phyloP scores from a whole-genome alignment of 768 basidiomycete genomes.

The Scleroderma bovista region DNA sequence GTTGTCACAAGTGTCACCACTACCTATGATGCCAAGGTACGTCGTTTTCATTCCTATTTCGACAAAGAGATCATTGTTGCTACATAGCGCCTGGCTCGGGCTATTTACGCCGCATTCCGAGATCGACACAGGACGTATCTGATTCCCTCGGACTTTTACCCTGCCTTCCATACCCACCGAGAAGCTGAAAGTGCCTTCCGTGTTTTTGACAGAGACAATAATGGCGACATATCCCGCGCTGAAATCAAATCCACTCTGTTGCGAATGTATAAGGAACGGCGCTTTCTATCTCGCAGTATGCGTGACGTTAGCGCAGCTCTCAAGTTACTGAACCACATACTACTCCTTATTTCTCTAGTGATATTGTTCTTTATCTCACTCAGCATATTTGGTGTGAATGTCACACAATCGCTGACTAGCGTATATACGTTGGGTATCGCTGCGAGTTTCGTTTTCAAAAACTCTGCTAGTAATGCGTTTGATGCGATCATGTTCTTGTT shows the following conservation, averaged over 20 bases:
- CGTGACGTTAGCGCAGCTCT: conserved; percentile 69
- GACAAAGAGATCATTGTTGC: not conserved
- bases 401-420: conserved; percentile 63
- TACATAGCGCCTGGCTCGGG: conserved; percentile 57
- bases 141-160: conserved; percentile 61
- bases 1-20: conserved; percentile 52
- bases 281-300: conserved; percentile 70
- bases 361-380: conserved; percentile 70
- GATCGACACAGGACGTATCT: conserved; percentile 53
- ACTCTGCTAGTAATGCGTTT: conserved; percentile 63
- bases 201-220: conserved; percentile 71
- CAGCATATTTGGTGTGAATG: conserved; percentile 63
- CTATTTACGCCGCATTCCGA: conserved; percentile 60
- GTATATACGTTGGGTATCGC: conserved; percentile 70
- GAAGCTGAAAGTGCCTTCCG: conserved; percentile 65
- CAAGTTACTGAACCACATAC: conserved; percentile 54
- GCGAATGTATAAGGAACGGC: conserved; percentile 73
- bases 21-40: conserved; percentile 62
- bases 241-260: conserved; percentile 68
- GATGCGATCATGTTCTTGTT: conserved; percentile 81
- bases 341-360: conserved; percentile 57
- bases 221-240: conserved; percentile 69
- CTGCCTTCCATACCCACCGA: conserved; percentile 54
- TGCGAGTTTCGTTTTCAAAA: conserved; percentile 78
- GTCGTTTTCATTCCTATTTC: not conserved